Conservation (phyloP, 306 rosid species). For the Benincasa hispida region DNA sequence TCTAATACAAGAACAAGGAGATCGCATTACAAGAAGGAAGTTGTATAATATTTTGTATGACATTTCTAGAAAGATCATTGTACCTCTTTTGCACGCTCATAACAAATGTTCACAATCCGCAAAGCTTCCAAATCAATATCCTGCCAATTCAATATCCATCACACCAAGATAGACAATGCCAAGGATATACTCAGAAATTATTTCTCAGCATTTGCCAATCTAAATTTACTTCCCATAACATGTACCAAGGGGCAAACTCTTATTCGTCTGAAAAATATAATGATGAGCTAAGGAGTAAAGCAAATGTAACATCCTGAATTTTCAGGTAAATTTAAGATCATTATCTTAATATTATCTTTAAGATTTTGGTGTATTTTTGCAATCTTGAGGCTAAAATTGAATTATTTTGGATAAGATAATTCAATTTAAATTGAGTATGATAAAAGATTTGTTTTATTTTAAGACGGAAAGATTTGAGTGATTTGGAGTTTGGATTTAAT, state of each 20-base stretch:
- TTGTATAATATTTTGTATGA: not conserved
- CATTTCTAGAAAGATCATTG: not conserved
- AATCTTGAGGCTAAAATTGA: too few species aligned
- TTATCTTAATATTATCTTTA: too few species aligned
- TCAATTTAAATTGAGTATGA: too few species aligned
- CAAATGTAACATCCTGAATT: too few species aligned
- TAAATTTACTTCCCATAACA: not conserved
- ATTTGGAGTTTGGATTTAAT: too few species aligned
- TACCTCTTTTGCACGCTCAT: constrained; percentile 88
- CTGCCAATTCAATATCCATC: constrained; percentile 26
- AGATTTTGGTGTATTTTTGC: too few species aligned
- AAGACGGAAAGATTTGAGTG: too few species aligned
- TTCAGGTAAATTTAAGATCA: too few species aligned
- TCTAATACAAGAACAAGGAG: constrained; percentile 33
- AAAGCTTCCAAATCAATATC: constrained; percentile 73
- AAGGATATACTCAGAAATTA: not conserved
- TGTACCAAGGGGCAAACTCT: not conserved
- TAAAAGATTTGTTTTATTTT: too few species aligned
- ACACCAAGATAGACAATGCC: not conserved
- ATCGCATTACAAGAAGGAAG: not conserved
- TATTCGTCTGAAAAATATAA: not conserved
- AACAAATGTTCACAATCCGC: constrained; percentile 49
- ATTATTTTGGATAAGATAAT: too few species aligned
- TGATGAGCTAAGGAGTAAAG: not conserved
- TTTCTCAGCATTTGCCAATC: not conserved